Conservation (phyloP, 495 filamentous ascomycete species). For the Trichocladium antarcticum region DNA sequence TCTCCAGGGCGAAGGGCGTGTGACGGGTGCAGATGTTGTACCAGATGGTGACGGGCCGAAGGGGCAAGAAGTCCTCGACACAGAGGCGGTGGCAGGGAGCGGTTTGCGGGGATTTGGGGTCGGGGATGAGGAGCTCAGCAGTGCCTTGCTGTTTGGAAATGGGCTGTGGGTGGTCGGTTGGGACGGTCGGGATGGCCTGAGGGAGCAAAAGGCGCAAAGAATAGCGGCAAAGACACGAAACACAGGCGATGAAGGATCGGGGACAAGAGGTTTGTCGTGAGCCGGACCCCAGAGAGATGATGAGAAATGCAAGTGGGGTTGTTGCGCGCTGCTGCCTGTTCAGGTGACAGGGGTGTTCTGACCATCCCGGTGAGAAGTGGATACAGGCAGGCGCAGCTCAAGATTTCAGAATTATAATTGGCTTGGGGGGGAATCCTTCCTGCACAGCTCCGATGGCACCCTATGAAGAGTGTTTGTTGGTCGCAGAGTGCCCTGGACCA, state of each 20-base stretch:
- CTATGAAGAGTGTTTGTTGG: conserved; percentile 14
- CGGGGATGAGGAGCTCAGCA: conserved; percentile 1
- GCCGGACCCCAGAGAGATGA: conserved; percentile 15
- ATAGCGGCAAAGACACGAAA: conserved; percentile 6
- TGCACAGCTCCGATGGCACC: conserved; percentile 18
- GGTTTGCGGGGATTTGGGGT: background rate
- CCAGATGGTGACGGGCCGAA: conserved; percentile 7
- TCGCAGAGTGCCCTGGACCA: conserved; percentile 3
- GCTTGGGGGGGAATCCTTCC: conserved; percentile 20
- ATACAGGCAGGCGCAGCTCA: conserved; percentile 22
- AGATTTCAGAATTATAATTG: conserved; percentile 11
- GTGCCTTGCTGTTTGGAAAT: background rate
- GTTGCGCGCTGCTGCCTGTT: conserved; percentile 26
- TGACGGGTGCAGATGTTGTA: too few species aligned
- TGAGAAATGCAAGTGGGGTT: conserved; percentile 28
- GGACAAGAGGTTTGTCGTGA: conserved; percentile 10
- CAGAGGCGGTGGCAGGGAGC: background rate
- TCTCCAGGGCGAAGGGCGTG: too few species aligned
- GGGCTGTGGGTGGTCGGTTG: background rate
- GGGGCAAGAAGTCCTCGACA: conserved; percentile 10
- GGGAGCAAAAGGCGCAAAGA: conserved; percentile 4
- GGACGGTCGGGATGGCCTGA: conserved; percentile 20
- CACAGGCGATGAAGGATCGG: conserved; percentile 11
- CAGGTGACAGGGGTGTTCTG: conserved; percentile 7
- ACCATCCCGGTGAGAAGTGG: conserved; percentile 6